Evolutionary conservation across 208 protist species (phyloP).

Genomic region (Wallacemonas sp.): DNA sequence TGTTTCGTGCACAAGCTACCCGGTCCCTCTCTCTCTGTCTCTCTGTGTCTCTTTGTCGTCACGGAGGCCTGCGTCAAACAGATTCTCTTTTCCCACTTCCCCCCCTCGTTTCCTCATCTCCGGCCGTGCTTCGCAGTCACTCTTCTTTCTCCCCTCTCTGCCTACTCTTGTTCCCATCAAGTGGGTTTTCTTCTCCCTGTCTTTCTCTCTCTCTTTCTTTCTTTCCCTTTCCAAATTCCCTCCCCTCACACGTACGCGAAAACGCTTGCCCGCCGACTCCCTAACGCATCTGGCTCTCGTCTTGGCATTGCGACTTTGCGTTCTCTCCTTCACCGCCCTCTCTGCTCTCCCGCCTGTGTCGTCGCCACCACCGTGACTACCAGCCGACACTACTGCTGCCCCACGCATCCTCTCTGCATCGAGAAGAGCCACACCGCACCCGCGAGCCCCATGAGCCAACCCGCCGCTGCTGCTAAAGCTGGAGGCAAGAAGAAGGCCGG

Average conservation of each 20-base stretch:
- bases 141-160: constrained; percentile 1
- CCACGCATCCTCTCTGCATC: neutral
- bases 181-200: too few species aligned
- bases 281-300: neutral
- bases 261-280: neutral
- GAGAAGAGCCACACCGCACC: too few species aligned
- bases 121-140: neutral
- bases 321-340: neutral
- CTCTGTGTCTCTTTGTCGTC: too few species aligned
- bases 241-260: too few species aligned
- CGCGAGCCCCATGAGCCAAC: too few species aligned
- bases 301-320: neutral
- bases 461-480: neutral
- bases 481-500: constrained; percentile 55
- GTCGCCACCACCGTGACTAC: neutral
- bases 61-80: too few species aligned
- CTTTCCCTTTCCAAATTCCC: neutral
- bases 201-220: constrained; percentile 16
- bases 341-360: neutral
- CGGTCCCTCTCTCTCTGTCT: too few species aligned
- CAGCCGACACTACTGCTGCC: neutral
- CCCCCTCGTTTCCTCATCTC: too few species aligned
- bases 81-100: too few species aligned
- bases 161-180: constrained; percentile 7
- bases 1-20: too few species aligned